Evolutionary conservation across 306 rosid genomes (phyloP), one percentile per base, ranked within the genome.

Genomic region (Fragaria ananassa): DNA sequence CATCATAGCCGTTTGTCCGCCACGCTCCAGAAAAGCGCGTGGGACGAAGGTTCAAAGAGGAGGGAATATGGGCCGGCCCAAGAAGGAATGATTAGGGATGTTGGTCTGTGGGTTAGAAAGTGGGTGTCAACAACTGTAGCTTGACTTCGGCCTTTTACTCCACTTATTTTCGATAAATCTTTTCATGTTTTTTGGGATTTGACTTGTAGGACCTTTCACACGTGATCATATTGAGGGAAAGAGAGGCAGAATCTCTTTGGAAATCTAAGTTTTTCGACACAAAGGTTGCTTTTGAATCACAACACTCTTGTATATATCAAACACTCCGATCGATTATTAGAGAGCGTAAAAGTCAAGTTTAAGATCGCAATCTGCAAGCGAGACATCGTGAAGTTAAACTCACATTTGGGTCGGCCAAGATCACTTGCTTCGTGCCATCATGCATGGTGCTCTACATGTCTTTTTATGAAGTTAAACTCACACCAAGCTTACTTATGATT

Each of bases 21-120:
- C 77, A 74, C 69, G 27, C 56, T 58, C 68, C 27, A 0, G 3
- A 19, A 7, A 5, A 27, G 27, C 4, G 27, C 8, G 62, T 63
- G 78, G 23, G 46, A 27, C 1, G 0, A 63, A 19, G 19, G 35
- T 46, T 63, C 54, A 14, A 76, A n/a, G 66, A 44, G 76, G 50
- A 71, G 78, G 83, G 75, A 23, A 79, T 71, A 79, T 83, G 90
- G 87, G 82, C 86, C 89, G 88, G 86, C 87, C 92, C 87, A 83
- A 57, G 19, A 41, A 37, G 42, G 79, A 86, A 81, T 86, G 78
- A 85, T 84, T 84, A 81, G 78, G 71, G 49, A 8, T 57, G 51
- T 53, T 53, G 64, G 37, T 54, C 37, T 31, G 56, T 76, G 68
- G 78, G 70, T 53, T 41, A 51, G 41, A 62, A 44, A 53, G 71